phyloP scores from a whole-genome alignment of 306 rosid genomes.

The Fragaria vesca region DNA sequence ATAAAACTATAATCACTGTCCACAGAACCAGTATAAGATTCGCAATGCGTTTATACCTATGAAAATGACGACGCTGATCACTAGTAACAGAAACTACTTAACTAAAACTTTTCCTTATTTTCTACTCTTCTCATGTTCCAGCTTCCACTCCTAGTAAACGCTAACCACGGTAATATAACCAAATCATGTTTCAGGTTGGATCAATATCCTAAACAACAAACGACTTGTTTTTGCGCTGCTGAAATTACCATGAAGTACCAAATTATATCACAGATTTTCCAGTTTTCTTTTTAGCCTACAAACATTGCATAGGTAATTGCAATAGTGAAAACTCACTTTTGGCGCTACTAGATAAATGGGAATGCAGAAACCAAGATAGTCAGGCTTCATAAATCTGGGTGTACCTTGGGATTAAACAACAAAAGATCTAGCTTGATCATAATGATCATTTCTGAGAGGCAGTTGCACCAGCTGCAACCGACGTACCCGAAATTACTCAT shows the following conservation, averaged over 20 bases:
- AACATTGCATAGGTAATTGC: no score
- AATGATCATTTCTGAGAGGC: slow-evolving; percentile 14
- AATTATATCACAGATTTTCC: neutral
- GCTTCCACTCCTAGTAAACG: neutral
- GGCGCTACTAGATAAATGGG: neutral
- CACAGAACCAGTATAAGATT: neutral
- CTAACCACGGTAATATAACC: neutral
- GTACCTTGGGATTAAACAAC: slow-evolving; percentile 20
- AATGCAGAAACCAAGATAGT: slow-evolving; percentile 18
- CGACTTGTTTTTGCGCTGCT: neutral
- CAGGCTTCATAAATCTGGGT: slow-evolving; percentile 18
- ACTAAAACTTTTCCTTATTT: slow-evolving; percentile 1
- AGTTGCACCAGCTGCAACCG: slow-evolving; percentile 37
- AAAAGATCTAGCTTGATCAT: slow-evolving; percentile 10
- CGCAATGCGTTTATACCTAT: neutral
- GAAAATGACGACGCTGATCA: neutral
- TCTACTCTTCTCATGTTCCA: neutral
- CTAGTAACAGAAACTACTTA: neutral
- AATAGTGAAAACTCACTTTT: neutral
- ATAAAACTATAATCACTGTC: neutral
- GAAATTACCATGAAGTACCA: neutral
- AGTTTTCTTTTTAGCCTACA: no score
- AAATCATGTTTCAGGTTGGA: slow-evolving; percentile 23
- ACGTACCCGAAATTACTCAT: slow-evolving; percentile 26
- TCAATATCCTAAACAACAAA: neutral